Base-by-base conservation (phyloP, 2,329 filamentous ascomycete genomes). In the Neonectria sp. region DNA sequence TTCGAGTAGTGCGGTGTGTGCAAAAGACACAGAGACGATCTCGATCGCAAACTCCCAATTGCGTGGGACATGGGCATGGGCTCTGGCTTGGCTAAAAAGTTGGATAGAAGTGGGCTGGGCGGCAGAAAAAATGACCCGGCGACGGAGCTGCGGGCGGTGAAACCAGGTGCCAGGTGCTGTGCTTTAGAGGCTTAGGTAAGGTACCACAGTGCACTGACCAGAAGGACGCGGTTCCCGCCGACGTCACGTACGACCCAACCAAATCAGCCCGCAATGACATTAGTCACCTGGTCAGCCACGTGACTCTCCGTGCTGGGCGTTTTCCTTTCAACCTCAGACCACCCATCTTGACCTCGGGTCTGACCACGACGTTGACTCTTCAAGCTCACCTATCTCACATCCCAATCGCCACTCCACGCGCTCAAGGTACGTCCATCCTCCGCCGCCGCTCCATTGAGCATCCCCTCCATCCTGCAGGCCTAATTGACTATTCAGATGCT, bases 401-500 rank as follows among this genome's bases (percentile, higher is more conserved):
- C 67, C 58, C 71, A 74, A 73, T 72, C 76, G 69, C 73, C 71
- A 75, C 75, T 72, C 68, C 70, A 55, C 70, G 65, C 68, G 63
- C 59, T 65, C 76, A 79, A 79, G 71, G 77, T 76, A 45, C 67
- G 71, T 59, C 31, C 21, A n/a, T 5, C 57, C 40, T 43, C 35
- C 52, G n/a, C 55, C 21, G 4, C 15, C 60, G 29, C 66, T 51
- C 59, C 65, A 69, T 62, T 67, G 48, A 63, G 24, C 57, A 57
- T 49, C 55, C 8, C 24, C 43, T 43, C 35, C 40, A 21, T 24
- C 64, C 33, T 25, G 37, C 9, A 51, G 60, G 70, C 75, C 82
- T 82, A 82, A 86, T 85, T 87, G 81, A 83, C 74, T 37, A n/a
- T 21, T 31, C 79, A 97, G 93, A 97, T 97, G 95, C 87, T 96